phyloP scores from a whole-genome alignment of 1,284 basidiomycete genomes.

The Phylloboletellus chloephorus region DNA sequence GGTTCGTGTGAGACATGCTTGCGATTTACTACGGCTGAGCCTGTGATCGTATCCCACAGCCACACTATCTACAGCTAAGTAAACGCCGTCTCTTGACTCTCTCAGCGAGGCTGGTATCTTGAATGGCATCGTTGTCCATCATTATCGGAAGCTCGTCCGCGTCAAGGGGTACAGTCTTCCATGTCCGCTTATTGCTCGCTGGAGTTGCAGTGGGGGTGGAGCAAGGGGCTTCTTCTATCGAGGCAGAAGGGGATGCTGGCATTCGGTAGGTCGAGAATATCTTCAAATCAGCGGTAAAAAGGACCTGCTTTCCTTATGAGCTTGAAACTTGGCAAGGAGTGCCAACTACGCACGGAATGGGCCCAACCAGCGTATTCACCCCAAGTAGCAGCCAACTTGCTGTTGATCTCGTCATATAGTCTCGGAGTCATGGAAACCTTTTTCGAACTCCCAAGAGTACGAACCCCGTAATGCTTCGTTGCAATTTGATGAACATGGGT shows the following conservation, averaged over 20 bases:
- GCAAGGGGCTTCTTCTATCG: slow-evolving; percentile 8
- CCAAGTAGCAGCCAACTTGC: slow-evolving; percentile 65
- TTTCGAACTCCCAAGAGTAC: slow-evolving; percentile 47
- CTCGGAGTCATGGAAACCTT: slow-evolving; percentile 66
- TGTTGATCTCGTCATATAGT: slow-evolving; percentile 72
- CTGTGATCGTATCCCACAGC: slow-evolving; percentile 15
- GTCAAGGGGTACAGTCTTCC: slow-evolving; percentile 2
- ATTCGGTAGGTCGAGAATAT: slow-evolving; percentile 46
- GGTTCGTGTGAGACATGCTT: slow-evolving; percentile 31
- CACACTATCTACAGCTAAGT: slow-evolving; percentile 10
- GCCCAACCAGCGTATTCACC: slow-evolving; percentile 89
- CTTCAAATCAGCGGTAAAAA: slow-evolving; percentile 54
- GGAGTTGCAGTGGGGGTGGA: slow-evolving; percentile 10
- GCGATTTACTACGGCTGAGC: not conserved
- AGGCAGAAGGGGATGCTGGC: slow-evolving; percentile 17
- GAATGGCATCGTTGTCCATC: not conserved
- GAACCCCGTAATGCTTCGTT: slow-evolving; percentile 74
- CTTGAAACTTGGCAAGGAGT: not conserved
- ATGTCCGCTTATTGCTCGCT: slow-evolving; percentile 18
- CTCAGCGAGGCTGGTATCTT: slow-evolving; percentile 27
- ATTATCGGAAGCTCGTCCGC: slow-evolving; percentile 9
- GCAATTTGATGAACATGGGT: slow-evolving; percentile 90
- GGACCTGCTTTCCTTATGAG: slow-evolving; percentile 39
- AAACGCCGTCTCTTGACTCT: slow-evolving; percentile 30
- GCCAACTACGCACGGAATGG: slow-evolving; percentile 62